Percentiles rank a stretch among this genome's conserved stretches.
These are phyloP conservation scores for Exophiala sideris DNA, from an alignment of 2,329 filamentous ascomycete species.

Conservation along the genomic window DNA sequence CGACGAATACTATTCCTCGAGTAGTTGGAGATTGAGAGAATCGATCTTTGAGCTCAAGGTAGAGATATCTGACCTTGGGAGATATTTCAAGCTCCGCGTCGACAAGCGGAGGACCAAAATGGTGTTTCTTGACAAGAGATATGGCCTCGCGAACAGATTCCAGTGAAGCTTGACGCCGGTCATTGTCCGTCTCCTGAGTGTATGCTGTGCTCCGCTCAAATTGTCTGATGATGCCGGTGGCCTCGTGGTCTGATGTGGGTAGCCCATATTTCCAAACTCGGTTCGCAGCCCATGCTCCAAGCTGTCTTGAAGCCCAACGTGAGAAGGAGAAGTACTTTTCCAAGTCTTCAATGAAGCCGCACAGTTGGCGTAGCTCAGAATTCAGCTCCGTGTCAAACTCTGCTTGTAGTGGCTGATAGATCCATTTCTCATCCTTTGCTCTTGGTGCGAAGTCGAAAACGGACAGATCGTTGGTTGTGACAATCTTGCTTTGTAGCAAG, in stretches of 20 bases:
- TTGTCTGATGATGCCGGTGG: slow-evolving; percentile 10
- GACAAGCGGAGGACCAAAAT: slow-evolving; percentile 10
- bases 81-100: slow-evolving; percentile 41
- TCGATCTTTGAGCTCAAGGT: slow-evolving; percentile 57
- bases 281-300: slow-evolving; percentile 85
- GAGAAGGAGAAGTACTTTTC: slow-evolving; percentile 59
- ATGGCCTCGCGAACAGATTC: slow-evolving; percentile 15
- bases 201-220: slow-evolving; percentile 20
- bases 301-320: slow-evolving; percentile 57
- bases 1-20: slow-evolving; percentile 85
- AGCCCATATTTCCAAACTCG: slow-evolving; percentile 72
- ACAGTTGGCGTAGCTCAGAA: slow-evolving; percentile 52
- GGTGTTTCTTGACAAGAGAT: slow-evolving; percentile 18
- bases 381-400: slow-evolving; percentile 65
- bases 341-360: slow-evolving; percentile 53
- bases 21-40: slow-evolving; percentile 59
- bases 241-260: slow-evolving; percentile 32
- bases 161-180: slow-evolving; percentile 12
- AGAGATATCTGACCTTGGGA: slow-evolving; percentile 64
- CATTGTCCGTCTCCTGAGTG: slow-evolving; percentile 5
- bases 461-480: slow-evolving; percentile 64
- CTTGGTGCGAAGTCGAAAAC: slow-evolving; percentile 58
- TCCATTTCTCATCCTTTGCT: slow-evolving; percentile 58
- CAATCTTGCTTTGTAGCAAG: slow-evolving; percentile 77
- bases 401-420: slow-evolving; percentile 51